Evolutionary conservation across 352 stramenopile genomes (phyloP).

Genomic region (Plasmopara halstedii): DNA sequence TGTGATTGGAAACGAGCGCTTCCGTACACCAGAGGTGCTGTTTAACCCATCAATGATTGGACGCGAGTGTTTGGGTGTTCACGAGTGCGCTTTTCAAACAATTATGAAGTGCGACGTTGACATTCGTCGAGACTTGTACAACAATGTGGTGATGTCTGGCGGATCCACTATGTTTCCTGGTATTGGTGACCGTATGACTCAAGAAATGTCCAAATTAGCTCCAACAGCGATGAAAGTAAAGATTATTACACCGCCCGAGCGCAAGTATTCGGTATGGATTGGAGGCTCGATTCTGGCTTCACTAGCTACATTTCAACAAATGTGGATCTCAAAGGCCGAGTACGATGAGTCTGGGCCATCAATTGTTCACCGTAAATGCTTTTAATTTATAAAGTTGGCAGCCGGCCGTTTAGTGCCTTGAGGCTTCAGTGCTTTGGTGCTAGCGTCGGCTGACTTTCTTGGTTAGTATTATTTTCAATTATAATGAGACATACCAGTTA

Average conservation of each 20-base stretch:
- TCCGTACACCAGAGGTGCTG: slow-evolving; percentile 92
- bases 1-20: slow-evolving; percentile 94
- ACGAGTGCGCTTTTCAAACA: slow-evolving; percentile 65
- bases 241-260: slow-evolving; percentile 88
- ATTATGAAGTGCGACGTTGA: slow-evolving; percentile 91
- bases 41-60: slow-evolving; percentile 94
- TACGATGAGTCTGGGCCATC: slow-evolving; percentile 96
- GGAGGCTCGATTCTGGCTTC: slow-evolving; percentile 95
- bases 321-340: slow-evolving; percentile 97
- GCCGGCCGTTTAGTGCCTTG: neutral
- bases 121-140: slow-evolving; percentile 91
- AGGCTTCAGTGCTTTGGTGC: neutral
- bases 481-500: no score
- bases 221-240: slow-evolving; percentile 95
- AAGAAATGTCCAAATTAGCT: slow-evolving; percentile 87
- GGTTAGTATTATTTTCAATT: neutral
- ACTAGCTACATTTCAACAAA: slow-evolving; percentile 97
- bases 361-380: slow-evolving; percentile 96
- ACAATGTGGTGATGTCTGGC: slow-evolving; percentile 95
- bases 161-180: slow-evolving; percentile 95
- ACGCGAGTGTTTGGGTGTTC: slow-evolving; percentile 76
- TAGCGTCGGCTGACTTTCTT: no score
- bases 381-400: slow-evolving; percentile 42
- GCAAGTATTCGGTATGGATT: slow-evolving; percentile 97
- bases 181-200: slow-evolving; percentile 91